Conservation (phyloP, 306 rosid genomes). For the Styphnolobium japonicum region DNA sequence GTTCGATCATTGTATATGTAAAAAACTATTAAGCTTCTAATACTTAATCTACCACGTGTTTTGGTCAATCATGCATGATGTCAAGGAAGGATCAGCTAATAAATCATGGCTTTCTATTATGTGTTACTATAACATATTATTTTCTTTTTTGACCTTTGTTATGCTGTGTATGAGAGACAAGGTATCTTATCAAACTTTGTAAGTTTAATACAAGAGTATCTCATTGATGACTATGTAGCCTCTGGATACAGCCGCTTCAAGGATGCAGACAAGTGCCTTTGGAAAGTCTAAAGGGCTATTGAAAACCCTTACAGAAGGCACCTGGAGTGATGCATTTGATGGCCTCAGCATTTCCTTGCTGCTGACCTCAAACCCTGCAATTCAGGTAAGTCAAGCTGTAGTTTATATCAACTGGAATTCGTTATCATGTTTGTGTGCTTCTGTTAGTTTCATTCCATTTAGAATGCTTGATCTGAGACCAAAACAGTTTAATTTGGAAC, state of each 20-base stretch:
- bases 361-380: constrained; percentile 94
- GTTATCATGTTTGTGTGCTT: not conserved
- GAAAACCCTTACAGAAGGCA: constrained; percentile 85
- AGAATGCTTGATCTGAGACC: constrained; percentile 10
- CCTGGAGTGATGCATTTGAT: constrained; percentile 89
- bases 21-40: not conserved
- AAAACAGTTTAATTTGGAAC: constrained; percentile 27
- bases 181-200: constrained; percentile 7
- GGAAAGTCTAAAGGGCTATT: constrained; percentile 93
- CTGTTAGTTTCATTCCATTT: constrained; percentile 1
- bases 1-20: not conserved
- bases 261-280: constrained; percentile 95
- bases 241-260: constrained; percentile 95
- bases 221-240: constrained; percentile 67
- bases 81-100: not conserved
- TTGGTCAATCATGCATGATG: constrained; percentile 6
- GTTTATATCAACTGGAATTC: not conserved
- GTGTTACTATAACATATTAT: not conserved
- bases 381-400: constrained; percentile 61
- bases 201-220: constrained; percentile 36
- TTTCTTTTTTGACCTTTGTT: constrained; percentile 6
- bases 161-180: constrained; percentile 3
- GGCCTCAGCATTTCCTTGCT: constrained; percentile 90
- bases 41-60: not conserved
- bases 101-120: not conserved